Percentiles rank a stretch among this genome's conserved stretches.
These are phyloP conservation scores for Cladosporium sp. DNA, from an alignment of 2,329 filamentous ascomycete species.

Conservation along the genomic window DNA sequence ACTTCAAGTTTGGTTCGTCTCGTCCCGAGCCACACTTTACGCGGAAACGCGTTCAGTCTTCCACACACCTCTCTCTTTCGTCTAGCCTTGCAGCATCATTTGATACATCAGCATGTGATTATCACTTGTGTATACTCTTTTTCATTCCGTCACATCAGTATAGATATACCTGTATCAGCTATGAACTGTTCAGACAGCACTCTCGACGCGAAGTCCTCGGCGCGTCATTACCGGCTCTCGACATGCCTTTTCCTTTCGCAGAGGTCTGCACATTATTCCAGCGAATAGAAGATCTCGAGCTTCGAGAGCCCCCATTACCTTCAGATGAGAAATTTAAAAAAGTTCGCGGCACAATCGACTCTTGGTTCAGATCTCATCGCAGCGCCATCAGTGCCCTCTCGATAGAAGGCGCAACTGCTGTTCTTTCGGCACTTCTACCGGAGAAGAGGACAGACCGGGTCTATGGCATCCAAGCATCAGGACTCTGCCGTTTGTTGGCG, in stretches of 20 bases:
- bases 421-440: slow-evolving; percentile 73
- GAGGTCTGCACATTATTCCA: slow-evolving; percentile 72
- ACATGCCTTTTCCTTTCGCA: slow-evolving; percentile 65
- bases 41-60: background rate
- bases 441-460: slow-evolving; percentile 73
- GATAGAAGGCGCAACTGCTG: slow-evolving; percentile 53
- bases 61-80: background rate
- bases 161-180: background rate
- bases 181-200: background rate
- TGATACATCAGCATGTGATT: slow-evolving; percentile 2
- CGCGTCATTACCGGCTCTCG: background rate
- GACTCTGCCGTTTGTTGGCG: slow-evolving; percentile 63
- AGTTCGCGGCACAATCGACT: slow-evolving; percentile 40
- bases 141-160: background rate
- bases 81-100: background rate
- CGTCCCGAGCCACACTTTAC: background rate
- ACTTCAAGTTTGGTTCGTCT: background rate
- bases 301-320: slow-evolving; percentile 38
- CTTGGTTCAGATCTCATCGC: slow-evolving; percentile 69
- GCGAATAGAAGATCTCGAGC: slow-evolving; percentile 52
- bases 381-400: slow-evolving; percentile 53
- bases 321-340: slow-evolving; percentile 26
- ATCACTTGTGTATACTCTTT: background rate
- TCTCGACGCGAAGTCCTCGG: background rate
- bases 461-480: slow-evolving; percentile 62